Conservation (phyloP, 352 stramenopile species). For the Aphanomyces cochlioides region DNA sequence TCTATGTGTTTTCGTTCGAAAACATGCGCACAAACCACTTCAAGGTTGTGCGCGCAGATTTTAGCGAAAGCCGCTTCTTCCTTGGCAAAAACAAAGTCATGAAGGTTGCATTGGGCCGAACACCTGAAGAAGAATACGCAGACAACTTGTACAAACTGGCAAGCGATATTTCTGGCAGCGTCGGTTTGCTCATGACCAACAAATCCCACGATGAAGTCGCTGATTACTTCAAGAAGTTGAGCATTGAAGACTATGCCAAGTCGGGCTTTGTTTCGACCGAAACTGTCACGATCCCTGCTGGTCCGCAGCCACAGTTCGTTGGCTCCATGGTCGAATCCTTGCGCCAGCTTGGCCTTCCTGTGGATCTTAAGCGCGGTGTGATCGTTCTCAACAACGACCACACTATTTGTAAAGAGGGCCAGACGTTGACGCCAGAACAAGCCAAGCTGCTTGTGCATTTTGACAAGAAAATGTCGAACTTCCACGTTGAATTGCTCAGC, state of each 20-base stretch:
- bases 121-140: slow-evolving; percentile 94
- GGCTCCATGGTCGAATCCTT: slow-evolving; percentile 97
- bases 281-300: slow-evolving; percentile 84
- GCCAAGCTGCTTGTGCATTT: slow-evolving; percentile 94
- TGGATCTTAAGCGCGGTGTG: slow-evolving; percentile 95
- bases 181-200: slow-evolving; percentile 95
- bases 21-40: slow-evolving; percentile 99
- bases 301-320: slow-evolving; percentile 91
- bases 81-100: slow-evolving; percentile 99
- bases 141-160: slow-evolving; percentile 92
- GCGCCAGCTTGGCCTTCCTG: slow-evolving; percentile 91
- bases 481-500: slow-evolving; percentile 76
- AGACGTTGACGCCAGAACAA: slow-evolving; percentile 92
- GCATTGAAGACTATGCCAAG: slow-evolving; percentile 91
- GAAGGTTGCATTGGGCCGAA: slow-evolving; percentile 93
- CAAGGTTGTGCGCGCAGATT: slow-evolving; percentile 96
- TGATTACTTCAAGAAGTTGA: slow-evolving; percentile 90
- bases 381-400: slow-evolving; percentile 91
- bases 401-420: slow-evolving; percentile 92
- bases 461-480: slow-evolving; percentile 84
- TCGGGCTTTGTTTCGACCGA: slow-evolving; percentile 90
- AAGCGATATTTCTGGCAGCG: slow-evolving; percentile 89
- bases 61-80: slow-evolving; percentile 95
- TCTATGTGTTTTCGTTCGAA: slow-evolving; percentile 97
- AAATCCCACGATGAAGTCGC: slow-evolving; percentile 82